A percentile compares a stretch with the other conserved stretches of the same genome.
Conservation (phyloP, 495 filamentous ascomycete genomes). For the Hypoxylon rickii region DNA sequence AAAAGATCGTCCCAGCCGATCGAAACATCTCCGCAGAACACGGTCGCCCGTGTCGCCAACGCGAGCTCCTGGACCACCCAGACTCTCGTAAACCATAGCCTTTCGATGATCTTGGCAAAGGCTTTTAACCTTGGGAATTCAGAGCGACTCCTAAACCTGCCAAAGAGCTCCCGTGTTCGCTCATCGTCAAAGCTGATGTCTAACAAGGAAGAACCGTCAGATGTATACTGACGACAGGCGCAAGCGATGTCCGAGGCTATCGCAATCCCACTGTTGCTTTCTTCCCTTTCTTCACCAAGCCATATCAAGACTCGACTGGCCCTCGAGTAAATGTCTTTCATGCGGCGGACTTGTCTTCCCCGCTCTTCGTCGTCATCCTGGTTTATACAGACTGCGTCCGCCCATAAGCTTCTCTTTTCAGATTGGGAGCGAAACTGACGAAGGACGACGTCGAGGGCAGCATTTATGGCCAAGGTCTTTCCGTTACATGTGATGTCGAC, state of each 20-base stretch:
- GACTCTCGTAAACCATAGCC: slow-evolving; percentile 31
- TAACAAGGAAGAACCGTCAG: slow-evolving; percentile 7
- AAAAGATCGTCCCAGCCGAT: slow-evolving; percentile 27
- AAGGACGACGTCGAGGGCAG: slow-evolving; percentile 5
- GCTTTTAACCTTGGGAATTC: slow-evolving; percentile 23
- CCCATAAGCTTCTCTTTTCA: slow-evolving; percentile 24
- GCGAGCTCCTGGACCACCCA: slow-evolving; percentile 35
- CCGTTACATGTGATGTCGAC: slow-evolving; percentile 21
- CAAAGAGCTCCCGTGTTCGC: slow-evolving; percentile 8
- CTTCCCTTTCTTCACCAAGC: slow-evolving; percentile 28
- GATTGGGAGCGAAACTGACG: slow-evolving; percentile 21
- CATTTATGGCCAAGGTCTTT: slow-evolving; percentile 8
- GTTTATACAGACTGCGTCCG: slow-evolving; percentile 30
- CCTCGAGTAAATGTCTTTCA: slow-evolving; percentile 31
- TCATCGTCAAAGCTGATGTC: slow-evolving; percentile 16
- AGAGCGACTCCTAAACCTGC: slow-evolving; percentile 16
- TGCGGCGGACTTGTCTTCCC: slow-evolving; percentile 25
- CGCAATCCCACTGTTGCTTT: slow-evolving; percentile 17
- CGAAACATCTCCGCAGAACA: slow-evolving; percentile 19
- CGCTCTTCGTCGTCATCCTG: slow-evolving; percentile 25
- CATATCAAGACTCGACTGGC: slow-evolving; percentile 22
- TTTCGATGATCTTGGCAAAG: slow-evolving; percentile 20
- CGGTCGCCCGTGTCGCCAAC: slow-evolving; percentile 17
- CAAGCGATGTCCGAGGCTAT: slow-evolving; percentile 19
- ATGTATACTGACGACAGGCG: slow-evolving; percentile 11